Conservation (phyloP, 805 yeast species). For the Sungouiozyma intestinalis region DNA sequence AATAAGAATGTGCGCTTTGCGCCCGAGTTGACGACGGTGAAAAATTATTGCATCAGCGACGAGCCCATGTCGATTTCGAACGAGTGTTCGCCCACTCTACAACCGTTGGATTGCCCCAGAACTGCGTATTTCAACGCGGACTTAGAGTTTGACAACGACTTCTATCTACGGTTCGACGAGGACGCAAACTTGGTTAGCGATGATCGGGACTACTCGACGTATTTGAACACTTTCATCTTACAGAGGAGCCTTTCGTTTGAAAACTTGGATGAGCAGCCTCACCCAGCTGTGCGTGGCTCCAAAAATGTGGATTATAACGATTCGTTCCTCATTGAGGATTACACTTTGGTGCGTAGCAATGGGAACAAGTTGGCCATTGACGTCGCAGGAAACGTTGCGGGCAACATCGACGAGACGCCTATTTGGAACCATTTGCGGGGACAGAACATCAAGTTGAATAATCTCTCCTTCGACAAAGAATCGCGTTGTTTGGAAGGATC, state of each 20-base stretch:
- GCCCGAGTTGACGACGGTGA: constrained; percentile 46
- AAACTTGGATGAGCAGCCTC: neutral
- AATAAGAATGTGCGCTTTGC: constrained; percentile 59
- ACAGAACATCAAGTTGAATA: constrained; percentile 14
- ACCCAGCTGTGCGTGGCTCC: too few species aligned
- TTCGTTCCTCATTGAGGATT: constrained; percentile 3
- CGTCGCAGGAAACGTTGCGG: too few species aligned
- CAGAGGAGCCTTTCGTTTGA: neutral
- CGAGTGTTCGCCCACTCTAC: constrained; percentile 33
- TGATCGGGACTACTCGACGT: neutral
- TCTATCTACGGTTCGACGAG: neutral
- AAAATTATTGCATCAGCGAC: constrained; percentile 50
- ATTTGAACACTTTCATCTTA: neutral
- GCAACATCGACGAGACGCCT: neutral
- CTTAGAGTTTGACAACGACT: neutral
- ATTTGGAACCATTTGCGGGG: neutral
- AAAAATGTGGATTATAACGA: constrained; percentile 1
- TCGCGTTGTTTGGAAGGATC: constrained; percentile 18
- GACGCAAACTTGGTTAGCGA: neutral
- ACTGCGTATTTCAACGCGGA: neutral
- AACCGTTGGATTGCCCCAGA: constrained; percentile 6
- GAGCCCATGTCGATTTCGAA: constrained; percentile 53
- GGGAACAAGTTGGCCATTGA: neutral
- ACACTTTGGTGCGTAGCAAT: constrained; percentile 3
- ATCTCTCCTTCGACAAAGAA: constrained; percentile 4